Evolutionary conservation across 2,329 filamentous ascomycete species (phyloP).

Genomic region (Fusarium marasasianum): DNA sequence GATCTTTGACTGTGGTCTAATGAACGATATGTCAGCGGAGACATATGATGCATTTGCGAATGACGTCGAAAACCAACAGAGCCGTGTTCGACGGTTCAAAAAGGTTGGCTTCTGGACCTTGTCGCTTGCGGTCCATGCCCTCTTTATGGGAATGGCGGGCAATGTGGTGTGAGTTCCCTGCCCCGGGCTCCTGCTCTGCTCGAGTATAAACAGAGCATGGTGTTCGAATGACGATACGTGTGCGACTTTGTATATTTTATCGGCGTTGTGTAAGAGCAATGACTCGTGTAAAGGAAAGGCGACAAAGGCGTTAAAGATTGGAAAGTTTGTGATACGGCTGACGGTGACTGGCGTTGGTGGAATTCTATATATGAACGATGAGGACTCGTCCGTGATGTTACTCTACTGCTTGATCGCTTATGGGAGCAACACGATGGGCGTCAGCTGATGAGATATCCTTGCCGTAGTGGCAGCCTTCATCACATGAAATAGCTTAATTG

Average conservation of each 20-base stretch:
- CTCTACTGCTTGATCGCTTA: conserved; percentile 17
- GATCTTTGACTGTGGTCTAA: conserved; percentile 88
- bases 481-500: conserved; percentile 7
- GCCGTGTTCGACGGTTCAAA: conserved; percentile 84
- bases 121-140: conserved; percentile 88
- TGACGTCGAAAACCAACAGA: conserved; percentile 90
- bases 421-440: conserved; percentile 6
- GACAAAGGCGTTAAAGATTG: conserved; percentile 33
- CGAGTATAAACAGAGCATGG: neutral
- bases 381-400: conserved; percentile 3
- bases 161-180: conserved; percentile 64
- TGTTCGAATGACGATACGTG: conserved; percentile 11
- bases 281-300: conserved; percentile 24
- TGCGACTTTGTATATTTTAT: conserved; percentile 26
- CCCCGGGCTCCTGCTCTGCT: conserved; percentile 5
- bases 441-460: conserved; percentile 35
- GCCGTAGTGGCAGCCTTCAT: conserved; percentile 21
- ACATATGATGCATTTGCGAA: conserved; percentile 94
- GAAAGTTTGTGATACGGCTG: neutral
- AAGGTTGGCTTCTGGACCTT: conserved; percentile 98
- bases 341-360: conserved; percentile 17
- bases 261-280: conserved; percentile 2
- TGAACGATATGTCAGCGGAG: conserved; percentile 93
- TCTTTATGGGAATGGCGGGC: conserved; percentile 94
- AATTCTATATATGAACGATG: conserved; percentile 10